Evolutionary conservation across 805 yeast species (phyloP).

Genomic region (Saccharomycopsis schoenii): DNA sequence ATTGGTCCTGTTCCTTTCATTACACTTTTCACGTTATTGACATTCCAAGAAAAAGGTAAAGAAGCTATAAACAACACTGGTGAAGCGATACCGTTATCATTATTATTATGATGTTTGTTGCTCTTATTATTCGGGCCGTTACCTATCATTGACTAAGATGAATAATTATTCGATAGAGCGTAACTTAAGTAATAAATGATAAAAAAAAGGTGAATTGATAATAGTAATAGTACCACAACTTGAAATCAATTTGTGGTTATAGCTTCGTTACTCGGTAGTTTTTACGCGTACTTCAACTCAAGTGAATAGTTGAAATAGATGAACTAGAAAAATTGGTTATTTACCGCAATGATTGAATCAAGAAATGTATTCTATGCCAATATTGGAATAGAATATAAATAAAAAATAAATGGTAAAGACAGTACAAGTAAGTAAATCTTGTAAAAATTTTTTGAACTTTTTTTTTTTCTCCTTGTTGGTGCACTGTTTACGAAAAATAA

Average conservation of each 20-base stretch:
- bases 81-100: slow-evolving; percentile 2
- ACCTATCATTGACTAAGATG: background rate
- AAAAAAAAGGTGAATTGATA: background rate
- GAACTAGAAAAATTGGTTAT: background rate
- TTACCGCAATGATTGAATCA: background rate
- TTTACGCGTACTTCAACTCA: background rate
- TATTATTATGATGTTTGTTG: background rate
- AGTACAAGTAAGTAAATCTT: background rate
- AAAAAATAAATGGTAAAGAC: background rate
- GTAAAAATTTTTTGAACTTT: background rate
- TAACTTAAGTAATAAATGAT: slow-evolving; percentile 12
- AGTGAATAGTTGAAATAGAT: background rate
- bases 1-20: slow-evolving; percentile 68
- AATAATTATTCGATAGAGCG: background rate
- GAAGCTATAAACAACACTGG: slow-evolving; percentile 51
- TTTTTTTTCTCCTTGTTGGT: background rate
- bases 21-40: slow-evolving; percentile 48
- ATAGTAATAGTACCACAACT: background rate
- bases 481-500: background rate
- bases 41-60: slow-evolving; percentile 67
- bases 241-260: background rate
- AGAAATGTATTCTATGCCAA: background rate
- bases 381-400: too few relatives aligned
- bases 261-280: background rate
- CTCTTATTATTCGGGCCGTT: background rate